Evolutionary conservation across 1,139 yeast genomes (phyloP).

Genomic region (Hemisphaericaspora xylofermentans): DNA sequence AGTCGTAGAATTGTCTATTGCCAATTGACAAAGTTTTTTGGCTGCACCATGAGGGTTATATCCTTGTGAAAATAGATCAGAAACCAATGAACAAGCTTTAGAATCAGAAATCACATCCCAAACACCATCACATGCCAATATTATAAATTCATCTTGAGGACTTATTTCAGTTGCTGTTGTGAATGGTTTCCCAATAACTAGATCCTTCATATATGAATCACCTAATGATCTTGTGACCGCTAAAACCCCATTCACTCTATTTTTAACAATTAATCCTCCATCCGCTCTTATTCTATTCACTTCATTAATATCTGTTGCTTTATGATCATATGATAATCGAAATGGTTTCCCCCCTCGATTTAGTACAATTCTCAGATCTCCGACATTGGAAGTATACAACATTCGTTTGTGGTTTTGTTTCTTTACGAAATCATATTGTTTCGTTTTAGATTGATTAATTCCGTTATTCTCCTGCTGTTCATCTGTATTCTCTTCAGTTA

Average conservation of each 20-base stretch:
- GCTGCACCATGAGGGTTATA: conserved; percentile 65
- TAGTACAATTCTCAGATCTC: conserved; percentile 85
- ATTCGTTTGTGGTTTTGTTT: conserved; percentile 55
- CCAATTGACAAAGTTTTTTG: conserved; percentile 65
- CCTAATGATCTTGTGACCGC: conserved; percentile 95
- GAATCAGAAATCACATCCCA: conserved; percentile 92
- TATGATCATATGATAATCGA: conserved; percentile 89
- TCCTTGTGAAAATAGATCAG: conserved; percentile 33
- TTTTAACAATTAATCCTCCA: conserved; percentile 88
- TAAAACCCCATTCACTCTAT: conserved; percentile 91
- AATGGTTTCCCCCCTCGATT: conserved; percentile 72
- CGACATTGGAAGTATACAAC: conserved; percentile 93
- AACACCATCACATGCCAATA: conserved; percentile 90
- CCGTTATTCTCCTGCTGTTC: not conserved
- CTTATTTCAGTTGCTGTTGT: conserved; percentile 83
- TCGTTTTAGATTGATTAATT: not conserved
- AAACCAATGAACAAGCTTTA: conserved; percentile 72
- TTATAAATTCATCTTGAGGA: conserved; percentile 65
- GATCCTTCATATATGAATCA: conserved; percentile 87
- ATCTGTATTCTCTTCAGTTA: conserved; percentile 30
- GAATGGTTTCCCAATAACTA: conserved; percentile 88
- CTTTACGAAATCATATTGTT: conserved; percentile 46
- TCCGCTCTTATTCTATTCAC: conserved; percentile 68
- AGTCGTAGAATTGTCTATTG: conserved; percentile 77
- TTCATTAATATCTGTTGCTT: conserved; percentile 82